Percentiles rank a stretch among this genome's conserved stretches.
Evolutionary conservation across 176 grass and related monocot genomes (phyloP).

Genomic region (Zoysia japonica): DNA sequence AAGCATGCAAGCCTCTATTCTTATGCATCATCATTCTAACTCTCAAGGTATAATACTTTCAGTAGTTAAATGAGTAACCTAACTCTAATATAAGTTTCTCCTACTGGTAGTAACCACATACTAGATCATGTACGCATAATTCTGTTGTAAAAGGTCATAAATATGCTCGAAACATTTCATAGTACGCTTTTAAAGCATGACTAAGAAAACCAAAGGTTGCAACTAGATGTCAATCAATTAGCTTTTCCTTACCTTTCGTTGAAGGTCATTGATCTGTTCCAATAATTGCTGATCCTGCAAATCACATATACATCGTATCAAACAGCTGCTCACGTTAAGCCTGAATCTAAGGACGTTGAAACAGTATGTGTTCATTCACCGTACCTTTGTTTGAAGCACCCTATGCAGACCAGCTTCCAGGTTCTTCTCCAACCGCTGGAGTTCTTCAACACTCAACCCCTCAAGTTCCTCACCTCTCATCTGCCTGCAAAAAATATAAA

Average conservation of each 20-base stretch:
- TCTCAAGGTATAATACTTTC: constrained; percentile 23
- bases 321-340: constrained; percentile 16
- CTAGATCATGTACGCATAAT: background rate
- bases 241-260: constrained; percentile 61
- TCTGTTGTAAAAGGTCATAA: background rate
- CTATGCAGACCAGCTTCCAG: constrained; percentile 71
- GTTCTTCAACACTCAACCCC: constrained; percentile 71
- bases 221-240: background rate
- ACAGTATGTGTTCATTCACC: background rate
- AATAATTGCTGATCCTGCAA: constrained; percentile 77
- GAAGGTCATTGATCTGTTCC: constrained; percentile 80
- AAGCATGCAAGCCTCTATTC: background rate
- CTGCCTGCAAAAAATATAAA: constrained; percentile 55
- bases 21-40: constrained; percentile 23
- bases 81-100: background rate
- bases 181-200: background rate
- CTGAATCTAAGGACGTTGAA: background rate
- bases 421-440: constrained; percentile 83
- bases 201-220: background rate
- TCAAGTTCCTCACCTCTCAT: constrained; percentile 99
- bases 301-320: constrained; percentile 3
- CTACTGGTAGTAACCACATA: background rate
- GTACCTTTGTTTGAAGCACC: constrained; percentile 84
- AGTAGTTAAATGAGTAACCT: background rate
- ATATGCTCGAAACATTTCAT: background rate